Conservation (phyloP, 2,329 filamentous ascomycete species). For the Xylariaceae sp. region DNA sequence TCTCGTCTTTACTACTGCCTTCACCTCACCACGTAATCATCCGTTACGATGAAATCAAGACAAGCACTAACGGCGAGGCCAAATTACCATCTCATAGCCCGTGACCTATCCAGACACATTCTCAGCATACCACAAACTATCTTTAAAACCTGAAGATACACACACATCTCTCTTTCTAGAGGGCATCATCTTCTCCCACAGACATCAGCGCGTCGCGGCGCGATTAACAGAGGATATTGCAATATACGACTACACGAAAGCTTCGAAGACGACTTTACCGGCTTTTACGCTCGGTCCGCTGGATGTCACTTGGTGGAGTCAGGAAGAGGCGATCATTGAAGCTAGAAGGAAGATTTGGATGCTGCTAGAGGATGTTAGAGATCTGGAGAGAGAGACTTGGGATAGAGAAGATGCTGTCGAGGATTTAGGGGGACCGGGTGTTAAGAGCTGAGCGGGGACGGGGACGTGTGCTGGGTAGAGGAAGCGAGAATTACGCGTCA, state of each 20-base stretch:
- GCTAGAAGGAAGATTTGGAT: conserved; percentile 51
- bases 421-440: conserved; percentile 48
- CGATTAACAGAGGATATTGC: conserved; percentile 74
- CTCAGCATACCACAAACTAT: conserved; percentile 78
- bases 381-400: conserved; percentile 71
- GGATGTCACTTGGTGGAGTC: conserved; percentile 53
- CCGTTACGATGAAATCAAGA: neutral
- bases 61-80: conserved; percentile 1
- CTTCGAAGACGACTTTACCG: conserved; percentile 53
- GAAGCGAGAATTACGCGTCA: too few relatives aligned
- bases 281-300: conserved; percentile 61
- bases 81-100: conserved; percentile 49
- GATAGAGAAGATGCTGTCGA: conserved; percentile 67
- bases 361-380: conserved; percentile 55
- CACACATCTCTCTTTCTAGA: conserved; percentile 53
- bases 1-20: neutral
- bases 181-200: conserved; percentile 69
- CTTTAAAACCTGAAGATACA: conserved; percentile 42
- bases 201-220: conserved; percentile 67
- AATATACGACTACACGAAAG: conserved; percentile 67
- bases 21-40: neutral
- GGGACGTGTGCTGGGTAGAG: too few relatives aligned
- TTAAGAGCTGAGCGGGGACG: neutral
- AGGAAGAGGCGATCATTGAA: conserved; percentile 53
- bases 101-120: conserved; percentile 80